phyloP scores from a whole-genome alignment of 345 rosid genomes.

The Eucalyptus coolabah region DNA sequence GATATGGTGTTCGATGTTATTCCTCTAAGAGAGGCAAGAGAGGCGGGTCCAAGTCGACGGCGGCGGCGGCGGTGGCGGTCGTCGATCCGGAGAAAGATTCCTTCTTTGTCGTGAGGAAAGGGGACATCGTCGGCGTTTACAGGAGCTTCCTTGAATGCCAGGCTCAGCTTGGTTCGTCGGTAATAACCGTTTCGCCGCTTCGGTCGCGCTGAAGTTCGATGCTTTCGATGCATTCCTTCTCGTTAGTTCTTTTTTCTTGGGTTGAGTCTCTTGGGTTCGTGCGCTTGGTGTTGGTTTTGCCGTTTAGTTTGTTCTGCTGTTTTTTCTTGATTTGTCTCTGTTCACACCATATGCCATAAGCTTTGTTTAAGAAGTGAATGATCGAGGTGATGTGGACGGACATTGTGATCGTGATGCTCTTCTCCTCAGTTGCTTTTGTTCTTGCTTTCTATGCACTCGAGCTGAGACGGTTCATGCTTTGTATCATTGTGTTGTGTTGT shows the following conservation, averaged over 20 bases:
- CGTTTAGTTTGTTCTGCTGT: neutral
- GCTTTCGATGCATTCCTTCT: neutral
- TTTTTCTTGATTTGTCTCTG: neutral
- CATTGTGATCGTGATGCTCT: neutral
- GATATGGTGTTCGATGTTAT: constrained; percentile 32
- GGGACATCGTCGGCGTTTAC: constrained; percentile 70
- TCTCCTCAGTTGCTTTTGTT: neutral
- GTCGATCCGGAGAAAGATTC: constrained; percentile 49
- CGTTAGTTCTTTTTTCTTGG: neutral
- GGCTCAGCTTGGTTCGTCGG: constrained; percentile 87
- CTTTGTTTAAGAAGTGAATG: neutral
- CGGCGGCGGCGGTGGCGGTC: constrained; percentile 2
- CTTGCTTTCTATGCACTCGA: neutral
- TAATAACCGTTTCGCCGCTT: neutral
- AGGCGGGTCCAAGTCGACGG: neutral
- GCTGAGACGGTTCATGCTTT: neutral
- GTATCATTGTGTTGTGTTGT: neutral
- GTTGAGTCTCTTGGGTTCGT: neutral
- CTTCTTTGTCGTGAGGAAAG: constrained; percentile 81
- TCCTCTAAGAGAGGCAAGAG: constrained; percentile 22
- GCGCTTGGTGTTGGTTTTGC: neutral
- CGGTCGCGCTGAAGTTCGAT: neutral
- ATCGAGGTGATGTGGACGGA: neutral
- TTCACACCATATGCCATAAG: neutral
- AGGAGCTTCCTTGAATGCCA: constrained; percentile 58